Base-by-base conservation (phyloP, 345 rosid genomes). In the Citrus australasica region DNA sequence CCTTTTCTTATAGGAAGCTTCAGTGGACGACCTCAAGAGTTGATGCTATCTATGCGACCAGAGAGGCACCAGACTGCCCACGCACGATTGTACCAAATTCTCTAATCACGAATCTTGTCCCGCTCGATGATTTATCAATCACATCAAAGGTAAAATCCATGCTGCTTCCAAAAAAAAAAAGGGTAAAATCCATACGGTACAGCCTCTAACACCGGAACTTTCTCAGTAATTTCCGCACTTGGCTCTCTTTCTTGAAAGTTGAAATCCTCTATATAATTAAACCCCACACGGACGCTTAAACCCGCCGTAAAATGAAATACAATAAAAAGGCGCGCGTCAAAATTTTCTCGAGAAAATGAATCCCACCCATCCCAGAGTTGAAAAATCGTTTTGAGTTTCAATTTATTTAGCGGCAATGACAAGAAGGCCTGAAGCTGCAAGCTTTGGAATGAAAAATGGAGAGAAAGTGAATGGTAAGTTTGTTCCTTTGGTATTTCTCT, bases 401-500 rank as follows among this genome's bases (percentile, higher is more conserved):
- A 56, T 37, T 46, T n/a, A 9, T 8, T 35, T 67, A 30, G 32
- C 17, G 17, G 76, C 77, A 63, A n/a, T 16, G 77, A n/a, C 32
- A 14, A 28, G 69, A 37, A 32, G 48, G 65, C 22, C 42, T 48
- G 22, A 40, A 64, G 56, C 61, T 22, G 55, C 33, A n/a, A 63
- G 37, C 33, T 61, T 66, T 64, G 21, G 30, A 51, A 13, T 69
- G 59, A 73, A 67, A 69, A 74, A 62, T 19, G 75, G 28, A 53
- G 24, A 53, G 25, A 55, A 61, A 58, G 25, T 75, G 33, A 27
- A 51, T 28, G 85, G 84, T 79, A 48, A 81, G 33, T 76, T 79
- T 42, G 28, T 56, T 71, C 63, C 10, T 27, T 5, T 35, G n/a
- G 32, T 65, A 32, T 13, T 46, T 65, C 38, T 33, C 70, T 35